A percentile compares a stretch with the other conserved stretches of the same genome.
These are phyloP conservation scores for Podila verticillata DNA, from an alignment of 192 early-diverging fungal genomes.

Conservation along the genomic window DNA sequence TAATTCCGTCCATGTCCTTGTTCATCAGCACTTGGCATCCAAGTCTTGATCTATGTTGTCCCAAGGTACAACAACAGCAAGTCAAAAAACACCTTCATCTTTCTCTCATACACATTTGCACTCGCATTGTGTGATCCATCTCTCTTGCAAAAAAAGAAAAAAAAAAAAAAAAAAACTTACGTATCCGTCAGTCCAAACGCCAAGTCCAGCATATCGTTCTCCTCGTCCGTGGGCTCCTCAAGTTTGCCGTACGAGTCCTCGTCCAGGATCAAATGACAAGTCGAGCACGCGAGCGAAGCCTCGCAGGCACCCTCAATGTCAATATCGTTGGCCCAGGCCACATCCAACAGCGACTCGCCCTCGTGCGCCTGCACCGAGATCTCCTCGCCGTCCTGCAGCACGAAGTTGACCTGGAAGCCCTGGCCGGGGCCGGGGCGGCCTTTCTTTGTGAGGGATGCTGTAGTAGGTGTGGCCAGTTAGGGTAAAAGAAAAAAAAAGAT, in stretches of 20 bases:
- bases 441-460: conserved; percentile 23
- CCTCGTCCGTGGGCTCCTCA: conserved; percentile 95
- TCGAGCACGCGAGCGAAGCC: conserved; percentile 93
- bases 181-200: conserved; percentile 97
- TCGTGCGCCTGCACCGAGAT: conserved; percentile 81
- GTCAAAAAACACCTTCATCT: background rate
- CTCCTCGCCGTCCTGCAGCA: conserved; percentile 86
- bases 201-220: conserved; percentile 98
- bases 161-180: too few species aligned
- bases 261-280: conserved; percentile 93
- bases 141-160: background rate
- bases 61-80: background rate
- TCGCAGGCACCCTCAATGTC: conserved; percentile 98
- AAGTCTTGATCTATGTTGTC: conserved; percentile 75
- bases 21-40: conserved; percentile 95
- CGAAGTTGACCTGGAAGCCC: conserved; percentile 74
- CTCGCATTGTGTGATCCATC: too few species aligned
- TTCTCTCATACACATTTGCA: background rate
- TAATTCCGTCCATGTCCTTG: conserved; percentile 89
- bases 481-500: background rate
- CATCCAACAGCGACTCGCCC: conserved; percentile 89
- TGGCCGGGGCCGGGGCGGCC: conserved; percentile 42
- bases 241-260: conserved; percentile 81
- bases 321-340: conserved; percentile 92
- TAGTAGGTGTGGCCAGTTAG: background rate